Conservation (phyloP, 2,329 filamentous ascomycete genomes). For the Phialophora verrucosa region DNA sequence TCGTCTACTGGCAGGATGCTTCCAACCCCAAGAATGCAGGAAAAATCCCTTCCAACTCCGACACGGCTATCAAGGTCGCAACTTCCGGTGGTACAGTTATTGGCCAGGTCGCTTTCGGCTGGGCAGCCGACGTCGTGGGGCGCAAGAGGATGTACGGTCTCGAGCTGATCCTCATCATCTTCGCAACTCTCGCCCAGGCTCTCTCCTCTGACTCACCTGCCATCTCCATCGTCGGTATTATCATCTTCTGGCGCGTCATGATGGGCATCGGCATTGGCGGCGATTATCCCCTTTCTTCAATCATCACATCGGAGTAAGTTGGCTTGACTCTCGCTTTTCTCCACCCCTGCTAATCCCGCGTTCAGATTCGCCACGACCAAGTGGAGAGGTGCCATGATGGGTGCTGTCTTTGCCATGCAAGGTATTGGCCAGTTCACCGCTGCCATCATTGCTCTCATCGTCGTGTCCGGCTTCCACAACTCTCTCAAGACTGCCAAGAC, state of each 20-base stretch:
- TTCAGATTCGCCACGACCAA: conserved; percentile 76
- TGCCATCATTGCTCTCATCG: conserved; percentile 76
- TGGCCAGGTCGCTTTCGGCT: conserved; percentile 80
- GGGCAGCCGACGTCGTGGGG: conserved; percentile 76
- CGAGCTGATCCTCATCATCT: conserved; percentile 80
- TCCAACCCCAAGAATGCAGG: conserved; percentile 43
- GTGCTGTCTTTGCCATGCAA: conserved; percentile 84
- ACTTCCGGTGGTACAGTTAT: conserved; percentile 84
- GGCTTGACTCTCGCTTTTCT: background rate
- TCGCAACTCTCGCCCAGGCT: conserved; percentile 74
- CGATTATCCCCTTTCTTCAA: conserved; percentile 80
- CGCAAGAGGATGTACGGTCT: conserved; percentile 85
- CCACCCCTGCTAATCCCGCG: conserved; percentile 23
- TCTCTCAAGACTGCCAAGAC: conserved; percentile 61
- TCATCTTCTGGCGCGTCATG: conserved; percentile 82
- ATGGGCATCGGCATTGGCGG: conserved; percentile 82
- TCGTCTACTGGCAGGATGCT: conserved; percentile 74
- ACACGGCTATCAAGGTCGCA: conserved; percentile 84
- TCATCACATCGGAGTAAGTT: conserved; percentile 77
- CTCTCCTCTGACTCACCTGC: conserved; percentile 68
- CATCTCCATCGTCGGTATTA: conserved; percentile 59
- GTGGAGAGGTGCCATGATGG: conserved; percentile 88
- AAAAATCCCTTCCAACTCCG: conserved; percentile 68
- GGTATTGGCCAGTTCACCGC: conserved; percentile 79
- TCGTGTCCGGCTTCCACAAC: conserved; percentile 72